Evolutionary conservation across 192 early-diverging fungal species (phyloP), one percentile per base, ranked within the genome.

Genomic region (Linnemannia zychae): DNA sequence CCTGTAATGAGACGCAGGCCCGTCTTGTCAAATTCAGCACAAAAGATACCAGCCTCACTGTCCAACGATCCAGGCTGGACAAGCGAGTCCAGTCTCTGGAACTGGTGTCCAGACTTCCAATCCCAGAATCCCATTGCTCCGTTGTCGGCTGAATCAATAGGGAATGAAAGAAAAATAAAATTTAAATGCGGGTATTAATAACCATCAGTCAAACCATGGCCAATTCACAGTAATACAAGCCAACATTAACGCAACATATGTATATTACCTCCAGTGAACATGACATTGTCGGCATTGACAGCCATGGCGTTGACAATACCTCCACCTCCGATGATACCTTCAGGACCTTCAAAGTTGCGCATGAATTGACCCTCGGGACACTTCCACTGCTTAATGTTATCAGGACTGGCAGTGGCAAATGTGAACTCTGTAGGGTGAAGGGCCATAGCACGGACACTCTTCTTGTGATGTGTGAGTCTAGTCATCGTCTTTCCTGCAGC

Each of bases 121-220:
- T 99, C 99, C 93, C 96, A 97, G 83, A 99, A 99, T 78, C 95
- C 92, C 96, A 99, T 96, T 31, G 94, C 94, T 22, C 99, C 98
- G 79, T 99, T 96, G 77, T 99, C 98, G 63, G 91, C 95, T 96
- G 69, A 7, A 57, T 1, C 7, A 34, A 31, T n/a, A n/a, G n/a
- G n/a, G n/a, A n/a, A n/a, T n/a, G 33, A 34, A 18, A n/a, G 48
- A 78, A 46, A 46, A 79, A 44, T 44, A 3, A 75, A 49, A 33
- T 16, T 44, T 67, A 36, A 57, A 28, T 38, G 31, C n/a, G 18
- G 36, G 17, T 76, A 33, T 28, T 46, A 50, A 37, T 40, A 46
- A 77, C 9, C 48, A 13, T 16, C 11, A 33, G 12, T 40, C 40
- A 13, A 46, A 12, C 0, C n/a, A 24, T 13, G 7, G 22, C 24